phyloP scores from a whole-genome alignment of 192 early-diverging fungal genomes.

The Backusella circina region DNA sequence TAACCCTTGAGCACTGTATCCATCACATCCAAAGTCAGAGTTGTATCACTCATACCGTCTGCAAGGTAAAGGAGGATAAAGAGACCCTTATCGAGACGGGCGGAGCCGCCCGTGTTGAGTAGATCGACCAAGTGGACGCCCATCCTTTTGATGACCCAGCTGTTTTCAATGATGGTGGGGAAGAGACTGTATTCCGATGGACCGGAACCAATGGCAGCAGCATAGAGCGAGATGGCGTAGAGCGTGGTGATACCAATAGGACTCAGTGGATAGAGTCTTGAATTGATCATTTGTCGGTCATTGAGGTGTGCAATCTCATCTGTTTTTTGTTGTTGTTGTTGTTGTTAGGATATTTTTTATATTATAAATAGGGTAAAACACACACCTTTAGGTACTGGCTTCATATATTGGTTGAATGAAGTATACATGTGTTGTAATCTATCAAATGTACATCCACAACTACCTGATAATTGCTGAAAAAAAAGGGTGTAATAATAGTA shows the following conservation, averaged over 20 bases:
- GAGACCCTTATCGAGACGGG: conserved; percentile 4
- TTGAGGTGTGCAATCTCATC: background rate
- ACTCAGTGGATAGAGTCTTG: background rate
- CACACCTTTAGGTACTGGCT: background rate
- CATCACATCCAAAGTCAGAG: conserved; percentile 3
- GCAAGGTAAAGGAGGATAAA: conserved; percentile 5
- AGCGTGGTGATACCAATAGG: conserved; percentile 8
- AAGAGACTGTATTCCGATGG: background rate
- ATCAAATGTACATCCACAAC: conserved; percentile 4
- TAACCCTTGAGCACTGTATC: conserved; percentile 4
- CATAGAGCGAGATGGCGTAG: background rate
- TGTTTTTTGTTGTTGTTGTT: background rate
- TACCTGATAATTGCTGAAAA: background rate
- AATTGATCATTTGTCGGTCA: conserved; percentile 6
- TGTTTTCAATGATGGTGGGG: background rate
- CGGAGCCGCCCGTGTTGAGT: background rate
- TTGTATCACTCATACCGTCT: conserved; percentile 8
- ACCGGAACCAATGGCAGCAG: background rate
- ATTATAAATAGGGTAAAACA: background rate
- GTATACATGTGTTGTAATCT: background rate
- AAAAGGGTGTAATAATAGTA: background rate
- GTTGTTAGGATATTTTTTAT: background rate
- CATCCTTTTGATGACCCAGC: background rate
- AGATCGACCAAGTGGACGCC: background rate
- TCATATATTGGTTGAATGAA: background rate